phyloP scores from a whole-genome alignment of 2,329 filamentous ascomycete genomes.

The Fusarium foetens region DNA sequence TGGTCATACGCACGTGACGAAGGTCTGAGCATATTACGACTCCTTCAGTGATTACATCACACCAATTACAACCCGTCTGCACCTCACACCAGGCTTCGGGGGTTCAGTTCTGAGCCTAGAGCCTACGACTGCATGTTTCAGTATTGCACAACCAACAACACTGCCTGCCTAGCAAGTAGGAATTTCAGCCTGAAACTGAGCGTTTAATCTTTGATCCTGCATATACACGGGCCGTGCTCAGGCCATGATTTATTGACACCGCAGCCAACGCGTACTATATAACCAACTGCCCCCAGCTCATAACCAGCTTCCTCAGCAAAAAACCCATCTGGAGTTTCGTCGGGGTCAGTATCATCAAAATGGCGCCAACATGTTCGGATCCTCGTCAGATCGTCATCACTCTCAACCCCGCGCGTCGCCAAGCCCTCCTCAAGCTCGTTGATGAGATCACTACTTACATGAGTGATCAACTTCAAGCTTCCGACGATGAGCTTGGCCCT shows the following conservation, averaged over 20 bases:
- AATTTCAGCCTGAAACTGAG: background rate
- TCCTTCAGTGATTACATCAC: slow-evolving; percentile 11
- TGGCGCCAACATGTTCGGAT: slow-evolving; percentile 66
- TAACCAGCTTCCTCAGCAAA: background rate
- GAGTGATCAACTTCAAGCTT: slow-evolving; percentile 60
- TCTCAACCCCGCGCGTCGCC: slow-evolving; percentile 62
- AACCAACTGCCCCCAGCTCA: background rate
- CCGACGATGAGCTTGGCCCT: slow-evolving; percentile 46
- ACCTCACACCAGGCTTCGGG: background rate
- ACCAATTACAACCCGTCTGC: slow-evolving; percentile 11
- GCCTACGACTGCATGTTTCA: background rate
- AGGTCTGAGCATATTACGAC: background rate
- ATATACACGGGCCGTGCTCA: slow-evolving; percentile 1
- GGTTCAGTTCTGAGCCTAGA: slow-evolving; percentile 3
- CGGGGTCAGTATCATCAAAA: slow-evolving; percentile 40
- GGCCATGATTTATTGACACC: slow-evolving; percentile 12
- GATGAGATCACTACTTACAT: slow-evolving; percentile 65
- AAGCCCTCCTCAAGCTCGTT: slow-evolving; percentile 62
- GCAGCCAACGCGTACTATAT: slow-evolving; percentile 4
- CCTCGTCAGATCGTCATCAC: slow-evolving; percentile 66
- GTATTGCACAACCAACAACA: slow-evolving; percentile 3
- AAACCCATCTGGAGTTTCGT: background rate
- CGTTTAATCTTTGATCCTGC: slow-evolving; percentile 7
- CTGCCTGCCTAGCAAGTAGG: background rate
- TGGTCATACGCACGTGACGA: slow-evolving; percentile 19